These are phyloP conservation scores for Aspergillus floridensis DNA, from an alignment of 2,329 filamentous ascomycete species.

Conservation along the genomic window DNA sequence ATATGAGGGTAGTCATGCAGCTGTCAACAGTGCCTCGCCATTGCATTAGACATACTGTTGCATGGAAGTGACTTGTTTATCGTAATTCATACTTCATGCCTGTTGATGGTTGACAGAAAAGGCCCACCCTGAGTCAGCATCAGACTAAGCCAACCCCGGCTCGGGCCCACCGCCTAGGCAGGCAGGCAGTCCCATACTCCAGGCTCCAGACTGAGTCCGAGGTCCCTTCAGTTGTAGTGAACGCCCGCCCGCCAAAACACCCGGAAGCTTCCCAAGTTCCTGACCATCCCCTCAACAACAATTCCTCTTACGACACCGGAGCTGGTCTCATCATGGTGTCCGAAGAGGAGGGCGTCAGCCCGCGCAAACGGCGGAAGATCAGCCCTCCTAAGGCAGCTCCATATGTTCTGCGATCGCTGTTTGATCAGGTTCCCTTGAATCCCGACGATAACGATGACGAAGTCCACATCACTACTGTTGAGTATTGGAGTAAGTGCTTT, in stretches of 20 bases:
- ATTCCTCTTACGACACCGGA: slow-evolving; percentile 17
- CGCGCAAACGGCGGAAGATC: slow-evolving; percentile 47
- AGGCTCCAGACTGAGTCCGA: no score
- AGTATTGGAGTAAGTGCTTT: slow-evolving; percentile 58
- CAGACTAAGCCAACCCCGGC: slow-evolving; percentile 11
- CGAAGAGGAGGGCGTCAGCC: slow-evolving; percentile 42
- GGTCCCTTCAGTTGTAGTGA: background rate
- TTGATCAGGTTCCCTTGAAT: slow-evolving; percentile 43
- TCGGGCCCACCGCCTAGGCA: slow-evolving; percentile 10
- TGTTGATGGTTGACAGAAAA: background rate
- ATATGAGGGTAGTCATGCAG: no score
- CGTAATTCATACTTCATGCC: background rate
- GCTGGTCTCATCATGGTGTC: slow-evolving; percentile 37
- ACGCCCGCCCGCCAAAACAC: slow-evolving; percentile 7
- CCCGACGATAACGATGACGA: slow-evolving; percentile 40
- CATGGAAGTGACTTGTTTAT: no score
- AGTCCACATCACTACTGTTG: slow-evolving; percentile 60
- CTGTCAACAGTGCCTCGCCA: no score
- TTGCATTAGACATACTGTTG: no score
- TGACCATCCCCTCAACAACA: slow-evolving; percentile 1
- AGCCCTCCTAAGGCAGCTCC: slow-evolving; percentile 43
- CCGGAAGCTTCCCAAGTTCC: slow-evolving; percentile 4
- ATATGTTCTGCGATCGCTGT: slow-evolving; percentile 44
- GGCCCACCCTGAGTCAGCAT: slow-evolving; percentile 20
- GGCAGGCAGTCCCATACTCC: background rate